These are phyloP conservation scores for Diaporthe sp. DNA, from an alignment of 2,329 filamentous ascomycete species.

Conservation along the genomic window DNA sequence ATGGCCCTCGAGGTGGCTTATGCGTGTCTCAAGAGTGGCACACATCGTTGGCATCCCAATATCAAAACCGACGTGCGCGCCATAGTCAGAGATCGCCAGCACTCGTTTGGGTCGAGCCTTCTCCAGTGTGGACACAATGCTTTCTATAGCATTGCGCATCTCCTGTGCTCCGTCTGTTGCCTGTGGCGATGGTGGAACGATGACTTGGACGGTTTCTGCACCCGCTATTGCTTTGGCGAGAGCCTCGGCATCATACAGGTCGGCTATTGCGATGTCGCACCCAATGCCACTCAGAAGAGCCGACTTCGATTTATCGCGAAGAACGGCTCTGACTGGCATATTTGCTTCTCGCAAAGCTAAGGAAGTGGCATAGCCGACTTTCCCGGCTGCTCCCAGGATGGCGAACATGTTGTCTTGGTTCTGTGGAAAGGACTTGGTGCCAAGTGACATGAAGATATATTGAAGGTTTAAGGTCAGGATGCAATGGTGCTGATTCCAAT, in stretches of 20 bases:
- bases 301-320: not conserved
- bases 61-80: not conserved
- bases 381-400: slow-evolving; percentile 1
- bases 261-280: slow-evolving; percentile 1
- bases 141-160: not conserved
- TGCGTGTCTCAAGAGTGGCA: not conserved
- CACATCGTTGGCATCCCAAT: slow-evolving; percentile 9
- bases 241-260: not conserved
- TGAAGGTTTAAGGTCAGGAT: not conserved
- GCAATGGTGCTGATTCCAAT: not conserved
- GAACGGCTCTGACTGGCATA: not conserved
- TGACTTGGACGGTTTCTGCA: slow-evolving; percentile 3
- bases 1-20: not conserved
- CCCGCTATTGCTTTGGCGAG: not conserved
- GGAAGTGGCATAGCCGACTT: not conserved
- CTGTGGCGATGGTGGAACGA: not conserved
- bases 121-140: not conserved
- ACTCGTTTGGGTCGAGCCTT: not conserved
- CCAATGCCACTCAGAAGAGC: not conserved
- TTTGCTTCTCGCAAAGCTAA: slow-evolving; percentile 12
- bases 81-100: not conserved
- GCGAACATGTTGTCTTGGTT: not conserved
- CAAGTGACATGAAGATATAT: not conserved
- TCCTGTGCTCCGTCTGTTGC: not conserved
- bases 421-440: not conserved